A percentile compares a stretch with the other conserved stretches of the same genome.
These are phyloP conservation scores for Schrenkiella parvula DNA, from an alignment of 345 rosid genomes.

Conservation along the genomic window DNA sequence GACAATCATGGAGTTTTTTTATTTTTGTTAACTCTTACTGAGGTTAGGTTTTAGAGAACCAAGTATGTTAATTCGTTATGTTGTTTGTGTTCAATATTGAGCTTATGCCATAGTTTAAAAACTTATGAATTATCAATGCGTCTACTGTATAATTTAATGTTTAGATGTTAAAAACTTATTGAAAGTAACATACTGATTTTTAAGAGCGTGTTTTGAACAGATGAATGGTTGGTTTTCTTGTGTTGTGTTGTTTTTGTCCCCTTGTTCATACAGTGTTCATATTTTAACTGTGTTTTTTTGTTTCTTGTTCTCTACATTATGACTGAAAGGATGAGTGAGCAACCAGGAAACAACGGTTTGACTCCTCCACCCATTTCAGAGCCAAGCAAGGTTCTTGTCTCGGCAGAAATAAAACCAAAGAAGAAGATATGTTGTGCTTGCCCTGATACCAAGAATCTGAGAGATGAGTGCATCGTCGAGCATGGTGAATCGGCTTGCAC, in stretches of 20 bases:
- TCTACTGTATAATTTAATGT: neutral
- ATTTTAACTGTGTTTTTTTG: neutral
- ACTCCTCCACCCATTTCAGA: conserved; percentile 35
- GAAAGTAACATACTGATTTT: neutral
- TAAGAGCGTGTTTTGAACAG: neutral
- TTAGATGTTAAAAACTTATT: neutral
- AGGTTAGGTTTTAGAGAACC: neutral
- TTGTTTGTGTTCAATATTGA: neutral
- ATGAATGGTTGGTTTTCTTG: neutral
- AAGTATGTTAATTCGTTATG: neutral
- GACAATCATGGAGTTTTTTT: neutral
- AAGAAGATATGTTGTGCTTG: conserved; percentile 96
- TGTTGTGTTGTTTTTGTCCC: neutral
- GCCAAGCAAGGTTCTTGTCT: conserved; percentile 35
- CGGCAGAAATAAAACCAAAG: conserved; percentile 68
- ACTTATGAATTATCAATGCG: neutral
- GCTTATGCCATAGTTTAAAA: neutral
- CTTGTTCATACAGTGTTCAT: neutral
- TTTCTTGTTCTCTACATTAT: neutral
- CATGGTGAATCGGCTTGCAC: conserved; percentile 81
- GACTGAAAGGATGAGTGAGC: conserved; percentile 46
- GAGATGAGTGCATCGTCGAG: conserved; percentile 89
- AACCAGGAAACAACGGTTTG: conserved; percentile 40
- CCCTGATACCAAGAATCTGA: conserved; percentile 81
- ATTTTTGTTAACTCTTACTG: neutral